A percentile compares a stretch with the other conserved stretches of the same genome.
These are phyloP conservation scores for Hypholoma fasciculare DNA, from an alignment of 768 basidiomycete genomes.

Conservation along the genomic window DNA sequence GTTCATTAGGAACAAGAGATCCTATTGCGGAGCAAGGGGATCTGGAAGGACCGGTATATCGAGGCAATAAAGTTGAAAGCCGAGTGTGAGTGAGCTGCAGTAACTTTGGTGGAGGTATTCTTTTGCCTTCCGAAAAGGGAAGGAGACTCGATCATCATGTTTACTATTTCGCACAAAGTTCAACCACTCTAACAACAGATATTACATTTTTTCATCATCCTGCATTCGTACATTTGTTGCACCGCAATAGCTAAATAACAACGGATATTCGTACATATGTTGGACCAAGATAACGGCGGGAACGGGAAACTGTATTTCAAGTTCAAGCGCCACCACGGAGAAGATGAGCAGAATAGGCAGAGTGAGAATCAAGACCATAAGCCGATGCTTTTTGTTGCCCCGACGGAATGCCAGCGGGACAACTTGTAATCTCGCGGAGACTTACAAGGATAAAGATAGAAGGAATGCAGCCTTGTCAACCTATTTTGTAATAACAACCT, in stretches of 20 bases:
- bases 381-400: background rate
- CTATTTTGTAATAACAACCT: background rate
- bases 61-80: background rate
- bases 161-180: background rate
- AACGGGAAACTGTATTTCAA: too few relatives aligned
- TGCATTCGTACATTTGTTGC: background rate
- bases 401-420: background rate
- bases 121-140: conserved; percentile 5
- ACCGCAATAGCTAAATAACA: too few relatives aligned
- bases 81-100: conserved; percentile 2
- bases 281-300: too few relatives aligned
- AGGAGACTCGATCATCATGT: background rate
- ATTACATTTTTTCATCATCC: background rate
- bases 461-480: too few relatives aligned
- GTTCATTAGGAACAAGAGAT: conserved; percentile 41
- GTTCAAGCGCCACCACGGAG: too few relatives aligned
- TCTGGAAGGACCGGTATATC: background rate
- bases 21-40: background rate
- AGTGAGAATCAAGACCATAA: background rate
- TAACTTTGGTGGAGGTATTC: background rate
- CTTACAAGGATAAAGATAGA: too few relatives aligned
- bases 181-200: background rate
- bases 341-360: background rate
- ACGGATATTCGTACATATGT: too few relatives aligned
- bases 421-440: background rate